phyloP scores from a whole-genome alignment of 2,329 filamentous ascomycete genomes.

The Botrytis squamosa region DNA sequence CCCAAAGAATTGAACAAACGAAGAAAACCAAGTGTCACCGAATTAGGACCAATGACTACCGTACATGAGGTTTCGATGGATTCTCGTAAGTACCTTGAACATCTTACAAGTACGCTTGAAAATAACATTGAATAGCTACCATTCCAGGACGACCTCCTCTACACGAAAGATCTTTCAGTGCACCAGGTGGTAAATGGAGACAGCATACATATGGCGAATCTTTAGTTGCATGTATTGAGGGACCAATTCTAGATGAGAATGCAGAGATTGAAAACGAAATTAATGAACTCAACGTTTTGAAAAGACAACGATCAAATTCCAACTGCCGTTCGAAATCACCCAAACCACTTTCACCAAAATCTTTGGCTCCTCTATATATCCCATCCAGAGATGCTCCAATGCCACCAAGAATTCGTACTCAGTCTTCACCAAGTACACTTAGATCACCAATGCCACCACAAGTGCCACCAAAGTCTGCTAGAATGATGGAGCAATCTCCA shows the following conservation, averaged over 20 bases:
- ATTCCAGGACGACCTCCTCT: slow-evolving; percentile 64
- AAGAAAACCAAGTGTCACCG: slow-evolving; percentile 63
- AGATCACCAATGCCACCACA: slow-evolving; percentile 47
- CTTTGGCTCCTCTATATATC: slow-evolving; percentile 57
- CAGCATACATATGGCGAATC: slow-evolving; percentile 44
- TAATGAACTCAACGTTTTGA: slow-evolving; percentile 9
- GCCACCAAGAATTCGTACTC: slow-evolving; percentile 26
- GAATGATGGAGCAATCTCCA: slow-evolving; percentile 46
- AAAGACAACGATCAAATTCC: slow-evolving; percentile 1
- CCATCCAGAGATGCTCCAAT: slow-evolving; percentile 39
- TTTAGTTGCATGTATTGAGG: slow-evolving; percentile 39
- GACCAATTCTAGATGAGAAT: slow-evolving; percentile 40
- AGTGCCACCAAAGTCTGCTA: slow-evolving; percentile 43
- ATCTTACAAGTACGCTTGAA: slow-evolving; percentile 14
- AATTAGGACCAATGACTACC: slow-evolving; percentile 66
- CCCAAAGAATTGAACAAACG: slow-evolving; percentile 59
- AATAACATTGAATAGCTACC: slow-evolving; percentile 50
- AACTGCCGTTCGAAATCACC: slow-evolving; percentile 26
- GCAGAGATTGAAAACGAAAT: slow-evolving; percentile 33
- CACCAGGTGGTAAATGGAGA: slow-evolving; percentile 52
- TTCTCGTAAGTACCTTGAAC: slow-evolving; percentile 56
- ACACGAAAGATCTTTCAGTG: slow-evolving; percentile 63
- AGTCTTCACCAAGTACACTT: slow-evolving; percentile 42
- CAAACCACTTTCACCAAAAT: slow-evolving; percentile 52
- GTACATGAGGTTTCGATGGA: slow-evolving; percentile 68